A percentile compares a stretch with the other conserved stretches of the same genome.
Conservation (phyloP, 2,329 filamentous ascomycete species). For the Alternaria angustiovoidea region DNA sequence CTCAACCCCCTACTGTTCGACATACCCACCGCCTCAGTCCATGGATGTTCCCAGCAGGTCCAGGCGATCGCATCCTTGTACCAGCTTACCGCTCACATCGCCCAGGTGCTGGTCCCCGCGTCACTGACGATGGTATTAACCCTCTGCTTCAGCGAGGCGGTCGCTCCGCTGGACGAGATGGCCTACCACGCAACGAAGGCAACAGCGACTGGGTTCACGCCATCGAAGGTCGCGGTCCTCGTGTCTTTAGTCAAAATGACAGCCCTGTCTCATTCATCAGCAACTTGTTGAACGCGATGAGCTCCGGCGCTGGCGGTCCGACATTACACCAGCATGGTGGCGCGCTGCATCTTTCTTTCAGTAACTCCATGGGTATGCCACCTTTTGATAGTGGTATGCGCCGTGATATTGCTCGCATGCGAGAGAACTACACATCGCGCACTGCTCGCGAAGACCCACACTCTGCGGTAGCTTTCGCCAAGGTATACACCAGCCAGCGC, state of each 20-base stretch:
- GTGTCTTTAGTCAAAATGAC: constrained; percentile 55
- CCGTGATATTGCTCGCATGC: constrained; percentile 42
- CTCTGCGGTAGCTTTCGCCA: constrained; percentile 78
- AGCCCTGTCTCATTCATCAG: constrained; percentile 65
- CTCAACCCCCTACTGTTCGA: constrained; percentile 56
- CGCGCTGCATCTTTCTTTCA: constrained; percentile 62
- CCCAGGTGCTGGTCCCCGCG: constrained; percentile 62
- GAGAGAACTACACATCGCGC: constrained; percentile 43
- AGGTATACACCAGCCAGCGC: constrained; percentile 74
- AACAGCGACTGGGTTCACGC: constrained; percentile 63
- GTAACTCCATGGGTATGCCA: constrained; percentile 48
- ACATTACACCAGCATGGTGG: constrained; percentile 52
- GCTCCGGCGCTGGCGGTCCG: constrained; percentile 45
- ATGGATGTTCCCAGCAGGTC: constrained; percentile 67
- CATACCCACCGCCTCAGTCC: constrained; percentile 61
- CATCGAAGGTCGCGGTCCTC: constrained; percentile 58
- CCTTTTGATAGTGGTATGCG: constrained; percentile 44
- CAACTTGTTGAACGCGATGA: constrained; percentile 65
- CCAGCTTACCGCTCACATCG: constrained; percentile 63
- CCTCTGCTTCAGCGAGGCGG: constrained; percentile 77
- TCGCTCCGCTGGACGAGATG: constrained; percentile 39
- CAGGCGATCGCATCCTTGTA: constrained; percentile 54
- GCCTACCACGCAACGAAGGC: constrained; percentile 45
- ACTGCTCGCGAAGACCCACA: constrained; percentile 66
- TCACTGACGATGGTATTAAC: constrained; percentile 82